Evolutionary conservation across 305 asterid species (phyloP), one percentile per base, ranked within the genome.

Genomic region (Fraxinus sp.): DNA sequence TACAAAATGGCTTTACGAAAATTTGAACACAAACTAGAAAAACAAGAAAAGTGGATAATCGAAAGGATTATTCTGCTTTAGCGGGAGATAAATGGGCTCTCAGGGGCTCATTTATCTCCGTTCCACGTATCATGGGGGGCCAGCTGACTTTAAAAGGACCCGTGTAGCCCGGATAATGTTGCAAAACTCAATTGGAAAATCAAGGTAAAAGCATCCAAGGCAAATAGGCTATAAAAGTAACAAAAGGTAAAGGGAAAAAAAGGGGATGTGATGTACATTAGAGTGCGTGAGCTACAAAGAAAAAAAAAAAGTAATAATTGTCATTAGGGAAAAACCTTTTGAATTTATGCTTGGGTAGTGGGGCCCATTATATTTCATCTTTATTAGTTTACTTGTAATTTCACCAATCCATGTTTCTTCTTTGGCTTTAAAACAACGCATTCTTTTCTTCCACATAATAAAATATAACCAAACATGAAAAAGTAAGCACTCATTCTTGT

Each of bases 401-500:
- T 32, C 41, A 82, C 76, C 78, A 81, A 82, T 73, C 52, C 76
- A 78, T 81, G 18, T 22, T 52, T 35, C 22, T 76, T 83, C 78
- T 85, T 87, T 87, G 30, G 93, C 95, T 91, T 91, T 72, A 80
- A 80, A 88, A 85, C 84, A 83, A 91, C 92, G 93, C 97, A 91
- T 87, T 86, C 92, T 86, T 88, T 90, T 83, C 85, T 86, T 86
- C 92, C 90, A 80, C 64, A 32, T 32, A 32, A 55, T 86, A 88
- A 35, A 83, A 88, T 78, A 52, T 44, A 85, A 88, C 87, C 90
- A 91, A 90, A 66, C 24, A 86, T 85, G 86, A 86, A 55, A 91
- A 91, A 91, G 94, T 83, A 86, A 88, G 94, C 94, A 90, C 92
- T 91, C 92, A 86, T 88, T 83, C 88, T 89, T 87, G 89, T 88